Evolutionary conservation across 140 eudicot species (phyloP).

Genomic region (Stevia rebaudiana): DNA sequence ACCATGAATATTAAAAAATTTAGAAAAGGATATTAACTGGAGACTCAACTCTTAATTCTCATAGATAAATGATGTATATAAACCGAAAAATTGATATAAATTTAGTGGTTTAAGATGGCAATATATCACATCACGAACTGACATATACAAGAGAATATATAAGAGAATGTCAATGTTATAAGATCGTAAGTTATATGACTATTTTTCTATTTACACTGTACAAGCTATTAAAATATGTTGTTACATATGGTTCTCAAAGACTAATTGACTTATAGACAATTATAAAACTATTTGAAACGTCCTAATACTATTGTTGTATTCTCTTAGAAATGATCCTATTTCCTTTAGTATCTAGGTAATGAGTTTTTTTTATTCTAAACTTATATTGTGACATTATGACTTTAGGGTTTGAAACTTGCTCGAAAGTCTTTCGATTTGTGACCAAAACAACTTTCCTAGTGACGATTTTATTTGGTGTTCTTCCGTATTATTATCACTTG

Average conservation of each 20-base stretch:
- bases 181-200: no score
- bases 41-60: no score
- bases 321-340: not conserved
- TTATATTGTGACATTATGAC: not conserved
- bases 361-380: not conserved
- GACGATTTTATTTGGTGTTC: slow-evolving; percentile 47
- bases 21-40: no score
- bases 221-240: not conserved
- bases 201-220: no score
- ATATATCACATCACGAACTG: no score
- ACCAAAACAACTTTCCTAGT: slow-evolving; percentile 61
- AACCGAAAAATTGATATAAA: no score
- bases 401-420: slow-evolving; percentile 49
- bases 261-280: not conserved
- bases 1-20: no score
- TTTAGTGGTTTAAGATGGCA: no score
- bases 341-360: not conserved
- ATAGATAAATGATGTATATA: no score
- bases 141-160: no score
- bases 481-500: slow-evolving; percentile 24
- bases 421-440: slow-evolving; percentile 55
- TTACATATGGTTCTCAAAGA: not conserved
- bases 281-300: not conserved
- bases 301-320: not conserved
- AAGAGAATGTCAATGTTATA: no score